Evolutionary conservation across 2,329 filamentous ascomycete genomes (phyloP).

Genomic region (Cladophialophora bantiana): DNA sequence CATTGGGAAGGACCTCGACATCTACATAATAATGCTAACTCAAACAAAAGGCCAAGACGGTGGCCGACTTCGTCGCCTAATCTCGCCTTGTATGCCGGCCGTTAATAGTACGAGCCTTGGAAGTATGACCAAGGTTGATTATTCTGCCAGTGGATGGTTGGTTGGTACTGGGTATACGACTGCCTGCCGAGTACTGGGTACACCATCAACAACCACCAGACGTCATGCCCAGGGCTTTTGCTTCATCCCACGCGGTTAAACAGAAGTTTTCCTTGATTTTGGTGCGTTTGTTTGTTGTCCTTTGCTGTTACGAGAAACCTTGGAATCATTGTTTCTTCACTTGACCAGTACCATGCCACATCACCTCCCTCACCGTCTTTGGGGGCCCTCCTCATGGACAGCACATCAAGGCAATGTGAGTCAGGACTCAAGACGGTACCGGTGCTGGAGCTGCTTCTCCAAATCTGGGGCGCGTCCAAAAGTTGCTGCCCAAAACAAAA

Average conservation of each 20-base stretch:
- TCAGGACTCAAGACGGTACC: not conserved
- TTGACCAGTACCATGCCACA: not conserved
- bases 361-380: not conserved
- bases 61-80: not conserved
- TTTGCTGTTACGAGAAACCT: not conserved
- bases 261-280: no score
- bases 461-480: slow-evolving; percentile 3
- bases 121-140: slow-evolving; percentile 7
- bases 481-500: slow-evolving; percentile 27
- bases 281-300: not conserved
- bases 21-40: not conserved
- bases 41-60: not conserved
- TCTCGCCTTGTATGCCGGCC: not conserved
- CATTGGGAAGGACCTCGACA: not conserved
- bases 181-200: no score
- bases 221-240: not conserved
- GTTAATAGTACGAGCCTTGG: no score
- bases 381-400: not conserved
- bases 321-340: not conserved
- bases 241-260: slow-evolving; percentile 6
- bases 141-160: not conserved
- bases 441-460: not conserved
- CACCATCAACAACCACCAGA: no score
- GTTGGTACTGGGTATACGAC: not conserved
- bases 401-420: not conserved